A percentile compares a stretch with the other conserved stretches of the same genome.
phyloP scores from a whole-genome alignment of 2,329 filamentous ascomycete species.

The Xylaria sp. region DNA sequence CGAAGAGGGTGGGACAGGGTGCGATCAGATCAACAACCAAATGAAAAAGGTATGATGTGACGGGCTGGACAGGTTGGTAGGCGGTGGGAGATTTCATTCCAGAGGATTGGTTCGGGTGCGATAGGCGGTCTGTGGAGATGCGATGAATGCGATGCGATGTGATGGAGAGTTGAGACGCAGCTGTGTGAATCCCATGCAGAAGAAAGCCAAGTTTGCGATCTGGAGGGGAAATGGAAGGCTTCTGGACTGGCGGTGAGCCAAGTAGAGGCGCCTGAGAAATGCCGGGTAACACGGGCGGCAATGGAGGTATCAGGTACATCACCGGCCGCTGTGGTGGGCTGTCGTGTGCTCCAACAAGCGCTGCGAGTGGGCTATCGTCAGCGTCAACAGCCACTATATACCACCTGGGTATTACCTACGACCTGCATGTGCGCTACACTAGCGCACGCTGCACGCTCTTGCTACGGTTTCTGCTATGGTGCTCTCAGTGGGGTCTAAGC shows the following conservation, averaged over 20 bases:
- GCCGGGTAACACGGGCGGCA: neutral
- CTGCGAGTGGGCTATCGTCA: slow-evolving; percentile 24
- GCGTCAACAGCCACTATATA: slow-evolving; percentile 23
- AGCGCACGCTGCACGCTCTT: slow-evolving; percentile 11
- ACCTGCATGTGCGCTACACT: slow-evolving; percentile 11
- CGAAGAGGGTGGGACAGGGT: slow-evolving; percentile 28
- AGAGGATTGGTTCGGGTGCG: slow-evolving; percentile 41
- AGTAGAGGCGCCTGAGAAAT: slow-evolving; percentile 23
- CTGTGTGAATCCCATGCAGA: slow-evolving; percentile 39
- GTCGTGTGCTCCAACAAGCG: slow-evolving; percentile 15
- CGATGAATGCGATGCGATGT: slow-evolving; percentile 34
- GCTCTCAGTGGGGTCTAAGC: slow-evolving; percentile 26
- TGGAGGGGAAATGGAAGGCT: slow-evolving; percentile 37
- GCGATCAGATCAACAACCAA: slow-evolving; percentile 39
- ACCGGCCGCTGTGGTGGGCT: slow-evolving; percentile 14
- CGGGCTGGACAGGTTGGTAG: slow-evolving; percentile 31
- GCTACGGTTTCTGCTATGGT: slow-evolving; percentile 12
- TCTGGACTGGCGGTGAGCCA: slow-evolving; percentile 42
- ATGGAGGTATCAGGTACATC: slow-evolving; percentile 24
- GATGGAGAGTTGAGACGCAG: slow-evolving; percentile 35
- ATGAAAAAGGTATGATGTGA: slow-evolving; percentile 38
- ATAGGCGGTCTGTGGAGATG: slow-evolving; percentile 39
- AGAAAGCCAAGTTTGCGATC: slow-evolving; percentile 33
- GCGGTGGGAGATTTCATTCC: slow-evolving; percentile 36
- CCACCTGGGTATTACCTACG: slow-evolving; percentile 1